Conservation (phyloP, 371 early-diverging fungal species). For the Mortierella sp. region DNA sequence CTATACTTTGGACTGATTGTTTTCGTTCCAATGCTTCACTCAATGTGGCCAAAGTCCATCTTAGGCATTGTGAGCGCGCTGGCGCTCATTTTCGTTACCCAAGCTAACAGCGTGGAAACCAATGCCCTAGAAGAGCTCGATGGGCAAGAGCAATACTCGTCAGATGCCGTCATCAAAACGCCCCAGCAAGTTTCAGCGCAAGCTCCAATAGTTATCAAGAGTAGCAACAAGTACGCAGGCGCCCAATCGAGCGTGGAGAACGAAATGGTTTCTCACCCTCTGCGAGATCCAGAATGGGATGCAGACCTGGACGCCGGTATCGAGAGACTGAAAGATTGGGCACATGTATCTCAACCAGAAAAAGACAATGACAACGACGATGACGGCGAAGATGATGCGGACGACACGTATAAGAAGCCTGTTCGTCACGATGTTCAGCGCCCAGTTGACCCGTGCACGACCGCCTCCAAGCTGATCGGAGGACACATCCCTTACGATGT, state of each 20-base stretch:
- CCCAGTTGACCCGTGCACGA: neutral
- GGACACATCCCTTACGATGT: slow-evolving; percentile 15
- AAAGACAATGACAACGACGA: neutral
- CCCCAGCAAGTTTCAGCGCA: too few species aligned
- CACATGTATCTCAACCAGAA: neutral
- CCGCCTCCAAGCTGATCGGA: neutral
- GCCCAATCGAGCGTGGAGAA: too few species aligned
- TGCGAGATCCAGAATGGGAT: too few species aligned
- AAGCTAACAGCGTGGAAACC: neutral
- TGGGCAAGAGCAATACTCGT: neutral
- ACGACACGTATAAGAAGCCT: neutral
- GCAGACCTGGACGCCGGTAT: too few species aligned
- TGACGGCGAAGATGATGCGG: neutral
- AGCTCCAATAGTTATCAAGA: too few species aligned
- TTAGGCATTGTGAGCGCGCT: slow-evolving; percentile 10
- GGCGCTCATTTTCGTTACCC: neutral
- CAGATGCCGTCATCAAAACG: neutral
- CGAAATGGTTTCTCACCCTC: too few species aligned
- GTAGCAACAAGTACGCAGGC: too few species aligned
- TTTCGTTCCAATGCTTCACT: slow-evolving; percentile 9
- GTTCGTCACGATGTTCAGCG: slow-evolving; percentile 16
- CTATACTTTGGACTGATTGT: neutral
- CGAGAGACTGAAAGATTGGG: too few species aligned
- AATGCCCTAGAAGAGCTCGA: neutral
- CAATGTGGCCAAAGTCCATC: neutral